These are phyloP conservation scores for Microthlaspi erraticum DNA, from an alignment of 345 rosid species.

Conservation along the genomic window DNA sequence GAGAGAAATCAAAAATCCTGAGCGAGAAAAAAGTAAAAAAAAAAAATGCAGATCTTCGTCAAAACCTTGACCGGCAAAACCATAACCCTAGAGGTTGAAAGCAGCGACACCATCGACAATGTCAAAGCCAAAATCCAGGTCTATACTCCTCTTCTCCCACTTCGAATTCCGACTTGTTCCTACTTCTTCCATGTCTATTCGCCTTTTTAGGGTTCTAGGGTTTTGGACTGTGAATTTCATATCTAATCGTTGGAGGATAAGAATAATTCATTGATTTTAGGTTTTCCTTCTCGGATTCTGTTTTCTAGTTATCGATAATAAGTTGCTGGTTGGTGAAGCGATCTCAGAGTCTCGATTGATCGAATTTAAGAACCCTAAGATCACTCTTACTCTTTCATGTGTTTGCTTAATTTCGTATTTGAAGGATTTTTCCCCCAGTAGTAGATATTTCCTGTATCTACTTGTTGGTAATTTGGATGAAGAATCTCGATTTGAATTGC, in stretches of 20 bases:
- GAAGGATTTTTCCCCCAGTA: not conserved
- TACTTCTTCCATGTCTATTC: not conserved
- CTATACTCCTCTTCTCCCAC: not conserved
- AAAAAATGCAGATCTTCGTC: slow-evolving; percentile 61
- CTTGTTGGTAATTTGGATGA: not conserved
- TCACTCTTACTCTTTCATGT: not conserved
- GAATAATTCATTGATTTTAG: not conserved
- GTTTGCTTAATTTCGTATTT: not conserved
- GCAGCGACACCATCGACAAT: slow-evolving; percentile 64
- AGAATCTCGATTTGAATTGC: not conserved
- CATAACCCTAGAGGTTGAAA: slow-evolving; percentile 62
- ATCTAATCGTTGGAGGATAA: not conserved
- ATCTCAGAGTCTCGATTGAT: not conserved
- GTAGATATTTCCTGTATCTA: not conserved
- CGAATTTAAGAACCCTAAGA: not conserved
- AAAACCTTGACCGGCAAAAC: slow-evolving; percentile 64
- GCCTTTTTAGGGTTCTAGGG: slow-evolving; percentile 9
- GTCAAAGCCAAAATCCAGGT: slow-evolving; percentile 67
- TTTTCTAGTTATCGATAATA: not conserved
- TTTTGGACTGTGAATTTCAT: not conserved
- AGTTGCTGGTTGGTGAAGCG: not conserved
- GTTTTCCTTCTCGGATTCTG: not conserved
- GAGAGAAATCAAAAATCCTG: not conserved
- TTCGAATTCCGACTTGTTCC: not conserved
- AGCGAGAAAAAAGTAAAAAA: not conserved